A percentile compares a stretch with the other conserved stretches of the same genome.
phyloP scores from a whole-genome alignment of 345 rosid species.

The Salix caprea region DNA sequence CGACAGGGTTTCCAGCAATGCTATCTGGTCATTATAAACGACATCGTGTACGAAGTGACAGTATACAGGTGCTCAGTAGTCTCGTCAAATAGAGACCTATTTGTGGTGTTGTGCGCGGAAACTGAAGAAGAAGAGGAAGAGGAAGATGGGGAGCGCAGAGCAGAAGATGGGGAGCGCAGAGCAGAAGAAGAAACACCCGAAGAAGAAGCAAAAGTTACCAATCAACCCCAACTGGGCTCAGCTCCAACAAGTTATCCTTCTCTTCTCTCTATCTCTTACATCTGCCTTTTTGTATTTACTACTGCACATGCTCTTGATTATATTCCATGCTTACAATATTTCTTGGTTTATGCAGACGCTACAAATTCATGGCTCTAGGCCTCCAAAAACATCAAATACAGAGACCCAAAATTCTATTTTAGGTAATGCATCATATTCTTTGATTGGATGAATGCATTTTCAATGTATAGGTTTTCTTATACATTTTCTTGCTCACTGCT shows the following conservation, averaged over 20 bases:
- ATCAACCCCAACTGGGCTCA: conserved; percentile 83
- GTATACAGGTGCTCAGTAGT: too few species aligned
- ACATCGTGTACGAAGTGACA: too few species aligned
- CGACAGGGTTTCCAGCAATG: too few species aligned
- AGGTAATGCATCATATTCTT: conserved; percentile 31
- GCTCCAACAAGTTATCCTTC: conserved; percentile 56
- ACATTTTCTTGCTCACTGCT: neutral
- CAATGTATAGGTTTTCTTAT: too few species aligned
- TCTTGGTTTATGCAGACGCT: conserved; percentile 47
- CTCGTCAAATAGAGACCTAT: neutral
- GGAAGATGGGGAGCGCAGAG: too few species aligned
- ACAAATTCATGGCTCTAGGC: conserved; percentile 33
- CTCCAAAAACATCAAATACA: conserved; percentile 17
- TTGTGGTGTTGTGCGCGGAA: neutral
- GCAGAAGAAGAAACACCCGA: conserved; percentile 37
- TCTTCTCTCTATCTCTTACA: conserved; percentile 1
- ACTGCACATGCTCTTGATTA: too few species aligned
- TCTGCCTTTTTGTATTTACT: neutral
- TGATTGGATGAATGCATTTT: neutral
- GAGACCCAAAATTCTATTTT: conserved; percentile 42
- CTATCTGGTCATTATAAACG: neutral
- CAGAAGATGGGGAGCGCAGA: conserved; percentile 21
- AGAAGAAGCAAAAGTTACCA: conserved; percentile 26
- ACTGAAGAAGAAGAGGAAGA: neutral
- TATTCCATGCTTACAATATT: neutral